Conservation (phyloP, 768 basidiomycete genomes). For the Tylopilus rubrobrunneus region DNA sequence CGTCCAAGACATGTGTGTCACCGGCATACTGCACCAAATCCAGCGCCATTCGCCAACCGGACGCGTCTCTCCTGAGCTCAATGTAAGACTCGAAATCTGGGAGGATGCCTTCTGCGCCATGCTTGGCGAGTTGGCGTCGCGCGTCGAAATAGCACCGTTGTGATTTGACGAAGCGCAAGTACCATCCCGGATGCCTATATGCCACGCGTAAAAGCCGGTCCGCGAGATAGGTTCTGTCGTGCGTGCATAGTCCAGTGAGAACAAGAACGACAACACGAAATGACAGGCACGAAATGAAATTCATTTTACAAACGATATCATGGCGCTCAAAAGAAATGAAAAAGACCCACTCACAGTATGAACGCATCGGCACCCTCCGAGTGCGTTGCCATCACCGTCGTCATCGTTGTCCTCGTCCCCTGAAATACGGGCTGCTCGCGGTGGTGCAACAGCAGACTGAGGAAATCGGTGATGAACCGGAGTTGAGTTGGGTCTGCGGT, state of each 20-base stretch:
- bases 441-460: constrained; percentile 40
- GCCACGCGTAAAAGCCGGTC: constrained; percentile 35
- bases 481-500: constrained; percentile 55
- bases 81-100: constrained; percentile 47
- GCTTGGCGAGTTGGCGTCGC: constrained; percentile 26
- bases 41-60: constrained; percentile 47
- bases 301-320: constrained; percentile 7
- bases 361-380: constrained; percentile 10
- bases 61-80: constrained; percentile 42
- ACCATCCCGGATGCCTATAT: constrained; percentile 38
- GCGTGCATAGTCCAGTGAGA: background rate
- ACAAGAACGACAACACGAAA: background rate
- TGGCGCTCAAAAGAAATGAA: background rate
- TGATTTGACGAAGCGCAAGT: constrained; percentile 37
- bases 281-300: constrained; percentile 3
- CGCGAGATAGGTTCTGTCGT: constrained; percentile 24
- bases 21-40: constrained; percentile 51
- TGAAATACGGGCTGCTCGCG: constrained; percentile 25
- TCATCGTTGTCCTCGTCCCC: background rate
- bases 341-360: constrained; percentile 18
- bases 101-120: constrained; percentile 18
- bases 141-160: constrained; percentile 34
- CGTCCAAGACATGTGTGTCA: constrained; percentile 38
- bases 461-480: constrained; percentile 46
- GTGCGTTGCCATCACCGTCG: background rate